phyloP scores from a whole-genome alignment of 2,329 filamentous ascomycete genomes.

The Aspergillus brasiliensis region DNA sequence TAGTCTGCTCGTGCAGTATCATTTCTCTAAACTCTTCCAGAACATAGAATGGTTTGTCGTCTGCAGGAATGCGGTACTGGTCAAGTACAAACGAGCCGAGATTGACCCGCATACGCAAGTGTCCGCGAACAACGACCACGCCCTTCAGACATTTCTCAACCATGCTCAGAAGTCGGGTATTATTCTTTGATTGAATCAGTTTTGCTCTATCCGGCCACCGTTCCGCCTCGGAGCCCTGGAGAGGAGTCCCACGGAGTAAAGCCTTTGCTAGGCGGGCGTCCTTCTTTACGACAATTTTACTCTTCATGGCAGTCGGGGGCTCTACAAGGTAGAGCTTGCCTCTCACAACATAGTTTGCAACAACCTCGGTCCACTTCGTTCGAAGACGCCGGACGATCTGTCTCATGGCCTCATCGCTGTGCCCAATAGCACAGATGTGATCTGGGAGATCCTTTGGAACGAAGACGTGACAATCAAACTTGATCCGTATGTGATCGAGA shows the following conservation, averaged over 20 bases:
- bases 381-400: constrained; percentile 36
- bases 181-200: constrained; percentile 33
- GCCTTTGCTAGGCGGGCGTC: constrained; percentile 20
- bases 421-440: constrained; percentile 36
- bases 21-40: constrained; percentile 46
- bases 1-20: constrained; percentile 39
- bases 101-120: constrained; percentile 46
- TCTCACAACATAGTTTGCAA: constrained; percentile 31
- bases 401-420: constrained; percentile 36
- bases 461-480: constrained; percentile 45
- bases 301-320: constrained; percentile 27
- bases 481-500: constrained; percentile 48
- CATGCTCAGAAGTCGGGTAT: constrained; percentile 30
- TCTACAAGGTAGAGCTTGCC: constrained; percentile 39
- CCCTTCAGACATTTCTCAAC: constrained; percentile 35
- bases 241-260: constrained; percentile 22
- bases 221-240: constrained; percentile 19
- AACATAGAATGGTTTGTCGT: constrained; percentile 29
- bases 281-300: constrained; percentile 30
- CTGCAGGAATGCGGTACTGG: constrained; percentile 33
- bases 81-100: constrained; percentile 46
- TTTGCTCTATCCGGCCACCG: constrained; percentile 25
- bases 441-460: constrained; percentile 32
- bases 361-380: constrained; percentile 31
- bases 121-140: constrained; percentile 35